Evolutionary conservation across 192 early-diverging fungal species (phyloP).

Genomic region (Polychytrium aggregatum): DNA sequence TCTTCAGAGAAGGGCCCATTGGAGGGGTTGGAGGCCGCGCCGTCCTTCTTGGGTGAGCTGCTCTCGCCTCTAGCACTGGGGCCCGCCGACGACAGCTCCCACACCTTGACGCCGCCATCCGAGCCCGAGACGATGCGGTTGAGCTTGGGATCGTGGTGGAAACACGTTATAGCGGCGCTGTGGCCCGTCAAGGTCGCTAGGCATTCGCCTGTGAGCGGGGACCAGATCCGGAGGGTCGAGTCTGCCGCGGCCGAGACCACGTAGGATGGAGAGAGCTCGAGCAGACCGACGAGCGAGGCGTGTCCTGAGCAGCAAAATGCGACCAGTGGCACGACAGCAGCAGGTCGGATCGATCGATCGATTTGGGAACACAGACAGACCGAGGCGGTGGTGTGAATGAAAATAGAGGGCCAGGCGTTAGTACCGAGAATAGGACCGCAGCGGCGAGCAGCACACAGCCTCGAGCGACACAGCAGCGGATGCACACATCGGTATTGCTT

Average conservation of each 20-base stretch:
- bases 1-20: constrained; percentile 24
- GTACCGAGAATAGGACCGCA: no score
- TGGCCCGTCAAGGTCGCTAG: constrained; percentile 64
- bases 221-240: constrained; percentile 87
- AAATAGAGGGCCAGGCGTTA: no score
- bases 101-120: constrained; percentile 89
- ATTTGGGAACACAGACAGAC: no score
- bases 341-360: no score
- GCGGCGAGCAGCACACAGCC: no score
- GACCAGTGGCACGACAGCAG: no score
- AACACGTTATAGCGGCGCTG: constrained; percentile 88
- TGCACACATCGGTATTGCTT: no score
- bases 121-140: constrained; percentile 89
- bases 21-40: constrained; percentile 26
- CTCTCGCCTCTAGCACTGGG: not conserved
- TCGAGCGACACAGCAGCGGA: no score
- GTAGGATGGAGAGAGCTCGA: constrained; percentile 72
- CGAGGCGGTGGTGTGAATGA: no score
- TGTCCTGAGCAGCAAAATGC: constrained; percentile 50
- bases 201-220: constrained; percentile 51
- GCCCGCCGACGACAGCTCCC: constrained; percentile 73
- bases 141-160: constrained; percentile 82
- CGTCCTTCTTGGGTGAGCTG: constrained; percentile 3
- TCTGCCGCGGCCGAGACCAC: constrained; percentile 95
- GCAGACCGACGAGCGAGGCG: constrained; percentile 82